These are phyloP conservation scores for Geotrichum bryndzae DNA, from an alignment of 1,139 yeast species.

Conservation along the genomic window DNA sequence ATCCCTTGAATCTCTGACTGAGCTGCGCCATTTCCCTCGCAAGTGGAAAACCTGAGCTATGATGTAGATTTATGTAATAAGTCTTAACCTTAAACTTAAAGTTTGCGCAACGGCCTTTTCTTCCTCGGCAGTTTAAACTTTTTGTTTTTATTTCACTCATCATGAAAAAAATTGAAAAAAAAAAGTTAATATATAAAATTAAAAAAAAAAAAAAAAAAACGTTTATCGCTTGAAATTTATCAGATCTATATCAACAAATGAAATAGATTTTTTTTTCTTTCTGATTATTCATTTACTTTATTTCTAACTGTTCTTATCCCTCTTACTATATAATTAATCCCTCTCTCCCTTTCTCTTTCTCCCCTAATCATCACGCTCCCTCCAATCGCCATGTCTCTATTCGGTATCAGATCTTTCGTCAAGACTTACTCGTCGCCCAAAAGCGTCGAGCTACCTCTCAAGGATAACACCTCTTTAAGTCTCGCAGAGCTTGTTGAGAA, in stretches of 20 bases:
- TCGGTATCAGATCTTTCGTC: slow-evolving; percentile 16
- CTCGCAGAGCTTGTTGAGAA: slow-evolving; percentile 40
- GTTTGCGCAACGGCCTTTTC: neutral
- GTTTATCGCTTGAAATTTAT: neutral
- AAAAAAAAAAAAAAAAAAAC: too few relatives aligned
- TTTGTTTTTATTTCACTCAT: neutral
- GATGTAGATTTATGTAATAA: neutral
- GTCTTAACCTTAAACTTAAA: neutral
- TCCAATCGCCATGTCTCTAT: slow-evolving; percentile 1
- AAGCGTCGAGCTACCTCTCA: slow-evolving; percentile 38
- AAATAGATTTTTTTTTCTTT: neutral
- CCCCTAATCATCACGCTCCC: neutral
- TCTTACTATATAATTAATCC: neutral
- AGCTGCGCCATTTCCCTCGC: too few relatives aligned
- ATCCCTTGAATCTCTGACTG: too few relatives aligned
- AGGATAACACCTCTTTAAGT: slow-evolving; percentile 27
- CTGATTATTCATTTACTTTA: neutral
- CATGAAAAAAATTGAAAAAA: neutral
- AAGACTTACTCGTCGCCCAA: slow-evolving; percentile 12
- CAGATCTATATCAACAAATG: neutral
- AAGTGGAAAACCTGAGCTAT: too few relatives aligned
- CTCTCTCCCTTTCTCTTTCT: neutral
- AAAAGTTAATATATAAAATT: too few relatives aligned
- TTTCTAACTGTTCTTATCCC: too few relatives aligned
- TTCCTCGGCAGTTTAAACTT: neutral